Base-by-base conservation (phyloP, 2,329 filamentous ascomycete genomes). In the Exophiala aquamarina region DNA sequence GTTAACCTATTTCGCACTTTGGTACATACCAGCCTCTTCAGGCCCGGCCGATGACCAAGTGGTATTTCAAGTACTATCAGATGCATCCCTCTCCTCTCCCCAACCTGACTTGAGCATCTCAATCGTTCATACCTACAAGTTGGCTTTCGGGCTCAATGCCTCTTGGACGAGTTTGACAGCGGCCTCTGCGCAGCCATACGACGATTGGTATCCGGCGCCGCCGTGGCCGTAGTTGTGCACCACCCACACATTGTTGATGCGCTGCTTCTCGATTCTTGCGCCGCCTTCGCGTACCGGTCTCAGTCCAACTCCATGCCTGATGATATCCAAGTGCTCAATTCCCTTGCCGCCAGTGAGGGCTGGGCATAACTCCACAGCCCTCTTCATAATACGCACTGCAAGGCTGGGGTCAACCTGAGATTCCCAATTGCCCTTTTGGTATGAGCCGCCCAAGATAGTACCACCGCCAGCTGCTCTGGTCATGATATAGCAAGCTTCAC, bases 391-490 rank as follows among this genome's bases (percentile, higher is more conserved):
- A 10, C 90, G 78, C 44, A 78, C 69, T 0, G 90, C 88, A n/a
- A 89, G 75, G 62, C 87, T 89, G 0, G 85, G 84, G 60, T 95
- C 90, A 1, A 86, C 83, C 56, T 84, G 78, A 29, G 82, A 78
- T 57, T 93, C 87, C 89, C 89, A 95, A 61, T 83, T 86, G 20
- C 83, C 78, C 59, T 85, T 81, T 64, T 90, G 84, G 60, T 94
- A 87, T 37, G 84, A 92, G 2, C 91, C 91, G n/a, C 90, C 91
- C 2, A 95, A 72, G 33, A 95, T 77, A 0, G 88, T 93, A 9
- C 91, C 91, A 15, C 90, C 91, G n/a, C 83, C 79, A 40, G 65
- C 64, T 1, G 90, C 87, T 20, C 91, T 79, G 60, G 82, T 83
- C 90, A 96, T 95, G 38, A 87, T 76, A 64, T 96, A 96, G 48